Percentiles rank a stretch among this genome's conserved stretches.
Conservation (phyloP, 2,329 filamentous ascomycete species). For the Fusarium citri region DNA sequence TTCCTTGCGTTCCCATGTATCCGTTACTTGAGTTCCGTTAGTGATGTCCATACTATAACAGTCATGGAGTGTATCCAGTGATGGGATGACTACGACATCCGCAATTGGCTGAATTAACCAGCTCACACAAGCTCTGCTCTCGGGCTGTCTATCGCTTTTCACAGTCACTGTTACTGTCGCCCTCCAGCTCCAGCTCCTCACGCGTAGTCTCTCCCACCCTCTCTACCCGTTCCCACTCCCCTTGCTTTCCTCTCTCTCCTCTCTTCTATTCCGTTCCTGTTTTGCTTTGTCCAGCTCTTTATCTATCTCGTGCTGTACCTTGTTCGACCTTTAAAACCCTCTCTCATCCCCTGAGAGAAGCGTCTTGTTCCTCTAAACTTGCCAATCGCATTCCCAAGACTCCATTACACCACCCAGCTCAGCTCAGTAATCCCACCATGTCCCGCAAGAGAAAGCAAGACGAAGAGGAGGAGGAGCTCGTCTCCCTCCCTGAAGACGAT, state of each 20-base stretch:
- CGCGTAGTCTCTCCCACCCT: slow-evolving; percentile 42
- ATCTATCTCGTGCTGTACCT: slow-evolving; percentile 33
- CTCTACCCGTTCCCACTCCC: slow-evolving; percentile 39
- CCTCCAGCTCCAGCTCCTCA: slow-evolving; percentile 16
- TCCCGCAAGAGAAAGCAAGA: slow-evolving; percentile 69
- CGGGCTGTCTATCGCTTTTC: slow-evolving; percentile 20
- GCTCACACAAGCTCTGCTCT: slow-evolving; percentile 36
- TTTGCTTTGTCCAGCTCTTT: slow-evolving; percentile 20
- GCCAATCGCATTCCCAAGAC: slow-evolving; percentile 23
- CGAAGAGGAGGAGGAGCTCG: slow-evolving; percentile 63
- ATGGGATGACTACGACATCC: slow-evolving; percentile 30
- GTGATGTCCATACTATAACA: slow-evolving; percentile 28
- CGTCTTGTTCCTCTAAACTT: slow-evolving; percentile 3
- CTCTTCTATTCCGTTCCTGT: slow-evolving; percentile 24
- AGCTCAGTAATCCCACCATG: slow-evolving; percentile 50
- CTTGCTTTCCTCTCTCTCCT: slow-evolving; percentile 31
- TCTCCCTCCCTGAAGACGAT: slow-evolving; percentile 64
- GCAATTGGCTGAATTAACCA: slow-evolving; percentile 34
- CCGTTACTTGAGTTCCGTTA: slow-evolving; percentile 32
- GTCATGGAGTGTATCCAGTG: slow-evolving; percentile 41
- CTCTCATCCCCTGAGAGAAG: slow-evolving; percentile 26
- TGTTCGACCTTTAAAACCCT: slow-evolving; percentile 35
- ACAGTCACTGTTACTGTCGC: slow-evolving; percentile 16
- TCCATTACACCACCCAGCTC: slow-evolving; percentile 14
- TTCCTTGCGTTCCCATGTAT: slow-evolving; percentile 40